Base-by-base conservation (phyloP, 2,329 filamentous ascomycete species). In the Dactylellina cionopaga region DNA sequence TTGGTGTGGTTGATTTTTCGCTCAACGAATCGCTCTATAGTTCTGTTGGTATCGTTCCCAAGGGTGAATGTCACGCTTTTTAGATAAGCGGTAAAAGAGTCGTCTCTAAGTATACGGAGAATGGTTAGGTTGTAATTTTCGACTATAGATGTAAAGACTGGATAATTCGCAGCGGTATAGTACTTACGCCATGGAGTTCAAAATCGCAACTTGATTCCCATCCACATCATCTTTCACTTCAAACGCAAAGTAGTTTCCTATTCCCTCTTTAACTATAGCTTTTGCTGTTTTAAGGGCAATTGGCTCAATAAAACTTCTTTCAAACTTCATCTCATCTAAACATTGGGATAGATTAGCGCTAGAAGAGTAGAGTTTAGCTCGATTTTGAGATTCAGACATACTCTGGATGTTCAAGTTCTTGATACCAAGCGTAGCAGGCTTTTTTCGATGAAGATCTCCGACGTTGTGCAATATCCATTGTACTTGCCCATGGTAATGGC, bases 381-480 rank as follows among this genome's bases (percentile, higher is more conserved):
- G n/a, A 35, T 24, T 11, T 13, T 6, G 31, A 13, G 2, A 11
- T 37, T 13, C 24, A 25, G 13, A 49, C 59, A 22, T 60, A 72
- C 68, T 72, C 22, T 65, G 43, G 27, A 44, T 65, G 24, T 47
- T 55, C 19, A 72, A 33, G 13, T 59, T 33, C n/a, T 54, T 54
- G 11, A 72, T 65, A 11, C 68, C 68, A 54, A 72, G 68, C 1
- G 68, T 72, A 7, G 55, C 59, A 13, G 46, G 43, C 27, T 63
- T 70, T 25, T 35, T 54, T 9, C 39, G 41, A 15, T 46, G 24
- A 17, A 58, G 46, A 17, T 72, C 59, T 2, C 52, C 62, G 4
- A 72, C 68, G 60, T 72, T 72, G 43, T 72, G 68, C 29, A 72
- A 22, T n/a, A 72, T 59, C 68, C 68, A 72, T 31, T 72, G 68